These are phyloP conservation scores for Bretziella fagacearum DNA, from an alignment of 2,329 filamentous ascomycete species.

Conservation along the genomic window DNA sequence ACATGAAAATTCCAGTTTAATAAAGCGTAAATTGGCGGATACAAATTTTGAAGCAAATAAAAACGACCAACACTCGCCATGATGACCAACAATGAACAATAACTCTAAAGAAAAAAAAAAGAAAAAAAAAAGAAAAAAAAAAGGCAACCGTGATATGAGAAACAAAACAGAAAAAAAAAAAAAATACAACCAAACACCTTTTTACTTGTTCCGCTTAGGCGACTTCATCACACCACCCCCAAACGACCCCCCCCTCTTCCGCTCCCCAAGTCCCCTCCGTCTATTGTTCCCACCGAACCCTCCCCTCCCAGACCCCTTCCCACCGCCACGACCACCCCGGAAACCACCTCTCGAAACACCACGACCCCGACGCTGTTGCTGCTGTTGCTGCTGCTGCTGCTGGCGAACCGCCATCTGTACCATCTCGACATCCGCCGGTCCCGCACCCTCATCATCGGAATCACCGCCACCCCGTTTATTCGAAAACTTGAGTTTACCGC, in stretches of 20 bases:
- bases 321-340: slow-evolving; percentile 28
- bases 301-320: slow-evolving; percentile 20
- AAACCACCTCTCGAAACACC: slow-evolving; percentile 21
- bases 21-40: not conserved
- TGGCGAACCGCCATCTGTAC: slow-evolving; percentile 19
- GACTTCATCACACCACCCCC: slow-evolving; percentile 27
- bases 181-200: not conserved
- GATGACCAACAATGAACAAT: not conserved
- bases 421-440: slow-evolving; percentile 33
- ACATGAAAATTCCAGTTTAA: too few species aligned
- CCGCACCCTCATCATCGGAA: slow-evolving; percentile 31
- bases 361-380: too few species aligned
- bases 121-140: slow-evolving; percentile 6
- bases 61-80: not conserved
- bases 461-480: slow-evolving; percentile 37
- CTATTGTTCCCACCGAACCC: slow-evolving; percentile 26
- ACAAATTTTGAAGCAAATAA: not conserved
- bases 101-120: slow-evolving; percentile 1
- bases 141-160: slow-evolving; percentile 6
- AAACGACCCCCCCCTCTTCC: slow-evolving; percentile 28
- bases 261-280: slow-evolving; percentile 33
- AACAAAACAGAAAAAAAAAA: not conserved
- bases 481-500: slow-evolving; percentile 54
- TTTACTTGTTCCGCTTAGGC: slow-evolving; percentile 7
- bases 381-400: slow-evolving; percentile 26